phyloP scores from a whole-genome alignment of 2,329 filamentous ascomycete genomes.

The Aspergillus neotritici region DNA sequence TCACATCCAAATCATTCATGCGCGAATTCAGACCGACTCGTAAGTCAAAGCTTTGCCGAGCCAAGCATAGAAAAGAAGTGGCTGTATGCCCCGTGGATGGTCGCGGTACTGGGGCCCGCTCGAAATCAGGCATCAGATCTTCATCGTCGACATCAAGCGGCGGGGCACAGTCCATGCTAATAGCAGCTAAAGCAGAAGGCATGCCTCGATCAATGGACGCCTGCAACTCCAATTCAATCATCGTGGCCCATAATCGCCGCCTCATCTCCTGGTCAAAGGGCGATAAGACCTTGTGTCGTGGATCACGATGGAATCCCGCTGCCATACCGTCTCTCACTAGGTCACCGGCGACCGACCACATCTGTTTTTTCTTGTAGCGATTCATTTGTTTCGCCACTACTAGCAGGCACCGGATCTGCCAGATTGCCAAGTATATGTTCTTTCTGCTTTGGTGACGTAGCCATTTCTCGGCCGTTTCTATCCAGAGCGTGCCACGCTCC shows the following conservation, averaged over 20 bases:
- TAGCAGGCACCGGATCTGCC: conserved; percentile 47
- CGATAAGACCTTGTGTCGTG: conserved; percentile 31
- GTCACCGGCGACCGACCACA: conserved; percentile 45
- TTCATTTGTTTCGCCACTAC: conserved; percentile 45
- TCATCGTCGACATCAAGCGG: conserved; percentile 26
- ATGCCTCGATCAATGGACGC: conserved; percentile 47
- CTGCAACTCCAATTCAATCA: conserved; percentile 49
- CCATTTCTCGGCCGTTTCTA: conserved; percentile 17
- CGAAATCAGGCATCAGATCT: conserved; percentile 5
- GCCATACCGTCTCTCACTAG: conserved; percentile 46
- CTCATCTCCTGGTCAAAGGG: conserved; percentile 46
- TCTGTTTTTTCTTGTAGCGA: conserved; percentile 46
- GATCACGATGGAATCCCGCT: conserved; percentile 48
- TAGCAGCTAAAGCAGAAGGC: conserved; percentile 28
- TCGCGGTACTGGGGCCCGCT: background rate
- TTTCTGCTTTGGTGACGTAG: conserved; percentile 43
- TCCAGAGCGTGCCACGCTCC: conserved; percentile 16
- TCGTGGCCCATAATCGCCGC: conserved; percentile 46
- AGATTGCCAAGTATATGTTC: conserved; percentile 44
- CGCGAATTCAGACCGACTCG: conserved; percentile 22
- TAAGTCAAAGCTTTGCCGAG: conserved; percentile 20
- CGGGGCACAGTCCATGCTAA: conserved; percentile 10
- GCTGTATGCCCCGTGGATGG: conserved; percentile 15
- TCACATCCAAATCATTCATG: conserved; percentile 23
- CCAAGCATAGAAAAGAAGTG: conserved; percentile 23